Conservation (phyloP, 371 early-diverging fungal species). For the Syncephalastrum contaminatum region DNA sequence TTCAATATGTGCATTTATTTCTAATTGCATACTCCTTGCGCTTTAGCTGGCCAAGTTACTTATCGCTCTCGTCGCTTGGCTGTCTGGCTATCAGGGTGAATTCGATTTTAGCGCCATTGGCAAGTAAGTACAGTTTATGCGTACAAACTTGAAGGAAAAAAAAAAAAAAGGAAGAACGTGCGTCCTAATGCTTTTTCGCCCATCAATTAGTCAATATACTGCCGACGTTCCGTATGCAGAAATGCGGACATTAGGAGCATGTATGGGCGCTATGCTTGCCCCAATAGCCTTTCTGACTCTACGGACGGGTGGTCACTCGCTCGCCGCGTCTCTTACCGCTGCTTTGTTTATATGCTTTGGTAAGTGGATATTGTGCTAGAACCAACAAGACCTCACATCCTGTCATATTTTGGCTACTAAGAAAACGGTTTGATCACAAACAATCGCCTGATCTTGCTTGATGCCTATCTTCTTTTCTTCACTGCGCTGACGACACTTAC, state of each 20-base stretch:
- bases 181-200: not conserved
- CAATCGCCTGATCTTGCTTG: slow-evolving; percentile 87
- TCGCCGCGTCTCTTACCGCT: slow-evolving; percentile 66
- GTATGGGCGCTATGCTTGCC: slow-evolving; percentile 72
- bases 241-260: slow-evolving; percentile 77
- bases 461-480: slow-evolving; percentile 87
- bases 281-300: slow-evolving; percentile 84
- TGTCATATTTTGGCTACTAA: slow-evolving; percentile 21
- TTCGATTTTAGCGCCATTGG: slow-evolving; percentile 90
- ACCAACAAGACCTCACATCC: not conserved
- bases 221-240: slow-evolving; percentile 79
- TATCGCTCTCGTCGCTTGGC: slow-evolving; percentile 74
- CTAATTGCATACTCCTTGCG: not conserved
- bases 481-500: slow-evolving; percentile 69
- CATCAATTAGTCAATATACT: slow-evolving; percentile 32
- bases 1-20: not conserved
- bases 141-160: too few species aligned
- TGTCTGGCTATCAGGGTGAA: slow-evolving; percentile 83
- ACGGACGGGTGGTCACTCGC: slow-evolving; percentile 71
- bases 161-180: not conserved
- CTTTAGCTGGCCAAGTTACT: slow-evolving; percentile 87
- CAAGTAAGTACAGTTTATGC: slow-evolving; percentile 41
- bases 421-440: slow-evolving; percentile 91
- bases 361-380: slow-evolving; percentile 27
- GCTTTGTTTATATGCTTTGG: slow-evolving; percentile 71